Evolutionary conservation across 106 monocot genomes (phyloP).

Genomic region (Chionographis japonica): DNA sequence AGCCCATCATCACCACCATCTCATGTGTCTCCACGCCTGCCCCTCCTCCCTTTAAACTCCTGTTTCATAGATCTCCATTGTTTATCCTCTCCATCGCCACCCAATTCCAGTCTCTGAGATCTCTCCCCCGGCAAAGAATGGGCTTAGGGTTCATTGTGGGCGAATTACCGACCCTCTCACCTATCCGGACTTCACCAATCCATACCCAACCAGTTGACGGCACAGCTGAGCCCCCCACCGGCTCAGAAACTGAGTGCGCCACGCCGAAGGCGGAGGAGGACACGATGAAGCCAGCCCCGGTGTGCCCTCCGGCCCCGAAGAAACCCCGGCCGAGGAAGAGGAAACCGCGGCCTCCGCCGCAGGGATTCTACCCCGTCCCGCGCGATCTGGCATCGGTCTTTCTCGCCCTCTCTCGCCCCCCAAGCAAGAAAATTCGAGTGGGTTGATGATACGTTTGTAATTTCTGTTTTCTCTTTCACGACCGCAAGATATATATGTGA

Average conservation of each 20-base stretch:
- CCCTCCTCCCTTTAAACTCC: neutral
- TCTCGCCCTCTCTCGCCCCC: slow-evolving; percentile 13
- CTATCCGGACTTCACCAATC: neutral
- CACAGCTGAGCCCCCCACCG: neutral
- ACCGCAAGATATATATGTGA: too few relatives aligned
- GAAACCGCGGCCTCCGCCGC: slow-evolving; percentile 18
- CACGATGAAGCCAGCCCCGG: neutral
- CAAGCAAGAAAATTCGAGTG: slow-evolving; percentile 27
- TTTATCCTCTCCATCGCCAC: neutral
- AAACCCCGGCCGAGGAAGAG: slow-evolving; percentile 15
- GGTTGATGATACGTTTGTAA: neutral
- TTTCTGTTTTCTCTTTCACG: too few relatives aligned
- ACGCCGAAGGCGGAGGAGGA: slow-evolving; percentile 4
- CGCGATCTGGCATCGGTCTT: slow-evolving; percentile 32
- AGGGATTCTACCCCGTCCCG: slow-evolving; percentile 31
- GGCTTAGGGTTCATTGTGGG: neutral
- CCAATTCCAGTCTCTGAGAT: neutral
- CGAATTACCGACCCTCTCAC: neutral
- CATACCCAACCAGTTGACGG: neutral
- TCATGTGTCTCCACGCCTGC: slow-evolving; percentile 3
- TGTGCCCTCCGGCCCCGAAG: slow-evolving; percentile 14
- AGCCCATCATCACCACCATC: slow-evolving; percentile 8
- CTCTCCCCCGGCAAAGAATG: too few relatives aligned
- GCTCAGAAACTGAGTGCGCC: neutral
- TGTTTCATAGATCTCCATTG: neutral